Evolutionary conservation across 495 filamentous ascomycete genomes (phyloP), one percentile per base, ranked within the genome.

Genomic region (Aspergillus ellipticus): DNA sequence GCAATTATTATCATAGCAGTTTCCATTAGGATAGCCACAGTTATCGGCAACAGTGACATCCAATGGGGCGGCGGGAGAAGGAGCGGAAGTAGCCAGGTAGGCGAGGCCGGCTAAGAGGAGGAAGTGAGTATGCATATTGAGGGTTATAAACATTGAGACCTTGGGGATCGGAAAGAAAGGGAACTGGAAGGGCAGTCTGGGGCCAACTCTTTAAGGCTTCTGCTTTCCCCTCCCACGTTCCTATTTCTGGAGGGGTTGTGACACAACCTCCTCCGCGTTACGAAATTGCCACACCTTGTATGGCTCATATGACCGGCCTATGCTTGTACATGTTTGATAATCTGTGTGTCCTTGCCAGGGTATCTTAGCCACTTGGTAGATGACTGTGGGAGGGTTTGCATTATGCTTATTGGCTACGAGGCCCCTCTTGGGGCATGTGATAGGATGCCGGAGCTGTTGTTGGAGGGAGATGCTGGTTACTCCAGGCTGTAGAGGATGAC

Each of bases 1-100:
- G 6, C 53, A 55, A 31, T 55, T n/a, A 39, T 55, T 55, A 6
- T 55, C 53, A 29, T 55, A 55, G 53, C 53, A 55, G 53, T 55
- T 55, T 5, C 53, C 53, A 10, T 55, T 55, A 3, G 45, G 42
- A 2, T 29, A 49, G 6, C 53, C 53, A 13, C 53, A 55, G 29
- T 29, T 26, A 26, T 26, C 45, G 13, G 33, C 21, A n/a, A 42
- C 33, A n/a, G n/a, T n/a, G 21, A 42, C 17, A 11, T 26, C 53
- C 21, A 20, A 2, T n/a, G 43, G 28, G 4, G 37, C 20, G 8
- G 31, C 43, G 28, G 42, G 42, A 20, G 53, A 26, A 20, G 53
- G 53, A 20, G 11, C n/a, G 17, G 53, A 37, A n/a, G 31, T 43
- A 6, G 31, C 33, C 19, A 55, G 33, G 1, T 17, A 48, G 33